Evolutionary conservation across 2,329 filamentous ascomycete genomes (phyloP).

Genomic region (Neopestalotiopsis sp.): DNA sequence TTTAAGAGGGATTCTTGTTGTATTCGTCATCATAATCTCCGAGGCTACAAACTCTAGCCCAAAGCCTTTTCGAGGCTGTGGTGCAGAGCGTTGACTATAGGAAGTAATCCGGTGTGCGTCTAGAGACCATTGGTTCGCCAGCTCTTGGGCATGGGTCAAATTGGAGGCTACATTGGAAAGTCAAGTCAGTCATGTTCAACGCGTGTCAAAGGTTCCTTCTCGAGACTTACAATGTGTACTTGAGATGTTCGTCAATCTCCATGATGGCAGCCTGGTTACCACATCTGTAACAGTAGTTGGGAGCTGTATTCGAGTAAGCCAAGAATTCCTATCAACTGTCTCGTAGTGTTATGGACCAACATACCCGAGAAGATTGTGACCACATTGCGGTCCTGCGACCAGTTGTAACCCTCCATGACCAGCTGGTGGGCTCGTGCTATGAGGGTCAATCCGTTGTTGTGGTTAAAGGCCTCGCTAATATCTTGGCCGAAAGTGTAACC

Average conservation of each 20-base stretch:
- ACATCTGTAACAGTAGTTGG: conserved; percentile 98
- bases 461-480: conserved; percentile 98
- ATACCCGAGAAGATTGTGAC: conserved; percentile 97
- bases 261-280: conserved; percentile 99
- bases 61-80: neutral
- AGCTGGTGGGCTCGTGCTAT: conserved; percentile 97
- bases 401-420: conserved; percentile 99
- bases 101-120: conserved; percentile 98
- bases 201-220: neutral
- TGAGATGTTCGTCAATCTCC: conserved; percentile 99
- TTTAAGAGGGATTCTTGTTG: neutral
- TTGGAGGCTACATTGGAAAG: conserved; percentile 76
- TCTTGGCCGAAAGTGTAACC: conserved; percentile 97
- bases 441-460: conserved; percentile 96
- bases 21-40: conserved; percentile 17
- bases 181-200: neutral
- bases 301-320: conserved; percentile 53
- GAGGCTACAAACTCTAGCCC: neutral
- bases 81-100: conserved; percentile 61
- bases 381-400: conserved; percentile 97
- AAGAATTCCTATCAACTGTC: neutral
- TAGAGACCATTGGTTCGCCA: conserved; percentile 98
- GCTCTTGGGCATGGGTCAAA: conserved; percentile 98
- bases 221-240: conserved; percentile 93
- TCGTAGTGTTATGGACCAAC: conserved; percentile 27